Percentiles rank a stretch among this genome's conserved stretches.
These are phyloP conservation scores for Ceratobasidium sp. DNA, from an alignment of 1,284 basidiomycete genomes.

Conservation along the genomic window DNA sequence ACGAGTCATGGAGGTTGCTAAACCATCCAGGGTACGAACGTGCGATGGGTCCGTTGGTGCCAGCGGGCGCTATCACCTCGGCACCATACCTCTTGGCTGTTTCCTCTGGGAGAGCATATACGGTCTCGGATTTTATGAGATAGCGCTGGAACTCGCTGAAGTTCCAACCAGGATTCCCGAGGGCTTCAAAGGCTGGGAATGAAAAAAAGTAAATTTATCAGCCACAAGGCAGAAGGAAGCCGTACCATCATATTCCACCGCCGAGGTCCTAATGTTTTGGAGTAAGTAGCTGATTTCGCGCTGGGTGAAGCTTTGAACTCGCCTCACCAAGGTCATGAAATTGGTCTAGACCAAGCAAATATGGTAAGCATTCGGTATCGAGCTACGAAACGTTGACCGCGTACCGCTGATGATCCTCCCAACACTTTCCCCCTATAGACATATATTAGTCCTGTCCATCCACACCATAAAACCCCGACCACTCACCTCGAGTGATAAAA, in stretches of 20 bases:
- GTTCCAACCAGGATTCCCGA: slow-evolving; percentile 38
- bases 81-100: slow-evolving; percentile 19
- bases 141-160: slow-evolving; percentile 30
- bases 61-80: slow-evolving; percentile 13
- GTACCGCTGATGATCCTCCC: slow-evolving; percentile 47
- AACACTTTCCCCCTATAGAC: slow-evolving; percentile 46
- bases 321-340: slow-evolving; percentile 35
- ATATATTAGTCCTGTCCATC: not conserved
- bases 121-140: slow-evolving; percentile 25
- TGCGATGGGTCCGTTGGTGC: slow-evolving; percentile 24
- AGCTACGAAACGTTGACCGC: too few relatives aligned
- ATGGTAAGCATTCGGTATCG: too few relatives aligned
- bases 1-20: slow-evolving; percentile 19
- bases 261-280: slow-evolving; percentile 25
- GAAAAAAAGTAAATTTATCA: not conserved
- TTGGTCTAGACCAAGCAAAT: too few relatives aligned
- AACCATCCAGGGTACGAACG: slow-evolving; percentile 30
- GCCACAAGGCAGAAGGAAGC: not conserved
- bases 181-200: slow-evolving; percentile 32
- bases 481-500: slow-evolving; percentile 41
- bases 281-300: not conserved
- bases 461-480: not conserved
- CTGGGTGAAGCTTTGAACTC: not conserved
- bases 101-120: slow-evolving; percentile 21
- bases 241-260: slow-evolving; percentile 30